Evolutionary conservation across 768 basidiomycete species (phyloP), one percentile per base, ranked within the genome.

Genomic region (Leccinum incarnatum): DNA sequence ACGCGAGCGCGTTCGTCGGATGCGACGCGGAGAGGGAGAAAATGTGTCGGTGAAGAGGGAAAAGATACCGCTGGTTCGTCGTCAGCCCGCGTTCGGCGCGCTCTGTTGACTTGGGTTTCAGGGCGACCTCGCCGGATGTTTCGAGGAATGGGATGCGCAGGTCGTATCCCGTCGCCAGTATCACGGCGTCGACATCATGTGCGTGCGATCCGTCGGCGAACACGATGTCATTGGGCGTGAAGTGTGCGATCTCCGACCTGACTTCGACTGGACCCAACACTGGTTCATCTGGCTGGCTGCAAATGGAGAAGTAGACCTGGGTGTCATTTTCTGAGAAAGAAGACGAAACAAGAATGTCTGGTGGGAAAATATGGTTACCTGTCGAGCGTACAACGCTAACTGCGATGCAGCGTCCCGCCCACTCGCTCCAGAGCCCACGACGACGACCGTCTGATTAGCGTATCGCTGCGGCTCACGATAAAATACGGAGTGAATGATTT

Each of bases 111-210:
- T 49, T 58, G 40, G 65, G 65, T 53, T 30, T 69, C 58, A 63
- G 67, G 48, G 34, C 53, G 54, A 56, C 53, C 50, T 62, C 59
- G 1, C 65, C 65, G 61, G 70, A 56, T 71, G 66, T 6, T 68
- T 72, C 55, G 29, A 79, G 69, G 77, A 85, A 85, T 0, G 83
- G 84, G 7, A 83, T 72, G 21, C 74, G 75, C 51, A 80, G 59
- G 56, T 83, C 75, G 65, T 86, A 86, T 8, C 85, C 85, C 0
- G 83, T 86, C 0, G 71, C 83, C 14, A 85, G 77, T 27, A 86
- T 63, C 36, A 87, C 71, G 6, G 75, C 63, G 58, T 85, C 81
- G 29, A 81, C 76, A 42, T 77, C 72, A 17, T 57, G 37, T 3
- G 76, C 56, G 1, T 65, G 57, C 1, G 79, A 76, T 14, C 78